These are phyloP conservation scores for Dryadomyces quercus-mongolicae DNA, from an alignment of 2,329 filamentous ascomycete genomes.

Conservation along the genomic window DNA sequence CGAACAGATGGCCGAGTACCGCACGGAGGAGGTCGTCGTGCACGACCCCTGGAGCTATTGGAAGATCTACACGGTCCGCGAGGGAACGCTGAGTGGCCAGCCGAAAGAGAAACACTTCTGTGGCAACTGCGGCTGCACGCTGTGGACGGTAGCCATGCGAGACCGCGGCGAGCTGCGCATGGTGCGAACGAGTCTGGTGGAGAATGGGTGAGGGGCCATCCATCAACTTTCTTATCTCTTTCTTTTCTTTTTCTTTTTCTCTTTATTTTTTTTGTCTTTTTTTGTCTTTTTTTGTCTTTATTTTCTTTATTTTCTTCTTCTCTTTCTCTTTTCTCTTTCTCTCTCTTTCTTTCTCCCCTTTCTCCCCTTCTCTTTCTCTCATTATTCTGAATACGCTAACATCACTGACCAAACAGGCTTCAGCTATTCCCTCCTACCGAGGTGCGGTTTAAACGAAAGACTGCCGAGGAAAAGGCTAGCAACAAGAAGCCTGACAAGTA, in stretches of 20 bases:
- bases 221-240: not conserved
- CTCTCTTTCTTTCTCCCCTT: not conserved
- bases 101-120: constrained; percentile 14
- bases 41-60: constrained; percentile 9
- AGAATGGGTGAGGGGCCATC: constrained; percentile 10
- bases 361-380: too few relatives aligned
- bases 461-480: not conserved
- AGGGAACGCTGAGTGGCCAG: constrained; percentile 11
- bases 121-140: constrained; percentile 12
- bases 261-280: too few relatives aligned
- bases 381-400: too few relatives aligned
- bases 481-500: not conserved
- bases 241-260: too few relatives aligned
- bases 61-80: constrained; percentile 12
- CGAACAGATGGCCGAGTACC: constrained; percentile 11
- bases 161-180: constrained; percentile 10
- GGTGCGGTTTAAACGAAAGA: constrained; percentile 3
- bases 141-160: constrained; percentile 12
- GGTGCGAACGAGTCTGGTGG: constrained; percentile 12
- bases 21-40: constrained; percentile 11
- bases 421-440: constrained; percentile 9
- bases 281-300: too few relatives aligned
- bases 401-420: constrained; percentile 1
- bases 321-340: not conserved
- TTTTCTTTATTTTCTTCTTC: too few relatives aligned